Conservation (phyloP, 2,329 filamentous ascomycete species). For the Colletotrichum sp. region DNA sequence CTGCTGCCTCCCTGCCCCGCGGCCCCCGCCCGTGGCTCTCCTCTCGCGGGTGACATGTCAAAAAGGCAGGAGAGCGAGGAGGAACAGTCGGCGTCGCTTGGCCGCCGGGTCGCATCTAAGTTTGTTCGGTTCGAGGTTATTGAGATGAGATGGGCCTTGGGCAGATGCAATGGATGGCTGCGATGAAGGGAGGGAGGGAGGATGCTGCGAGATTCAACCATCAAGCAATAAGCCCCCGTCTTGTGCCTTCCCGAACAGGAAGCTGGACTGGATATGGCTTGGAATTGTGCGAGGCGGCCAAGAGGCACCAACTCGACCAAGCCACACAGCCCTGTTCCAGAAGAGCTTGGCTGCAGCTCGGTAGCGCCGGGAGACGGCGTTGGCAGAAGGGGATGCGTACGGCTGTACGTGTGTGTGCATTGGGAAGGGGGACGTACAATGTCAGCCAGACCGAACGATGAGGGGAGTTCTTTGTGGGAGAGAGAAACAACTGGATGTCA, state of each 20-base stretch:
- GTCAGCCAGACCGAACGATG: neutral
- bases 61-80: neutral
- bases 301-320: constrained; percentile 3
- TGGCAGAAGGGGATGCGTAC: neutral
- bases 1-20: neutral
- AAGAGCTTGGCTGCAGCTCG: constrained; percentile 16
- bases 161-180: neutral
- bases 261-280: neutral
- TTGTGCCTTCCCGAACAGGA: constrained; percentile 6
- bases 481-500: neutral
- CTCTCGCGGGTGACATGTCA: neutral
- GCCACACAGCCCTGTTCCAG: constrained; percentile 16
- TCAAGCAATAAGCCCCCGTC: constrained; percentile 11
- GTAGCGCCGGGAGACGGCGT: constrained; percentile 7
- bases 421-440: neutral
- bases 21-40: neutral
- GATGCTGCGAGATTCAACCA: constrained; percentile 11
- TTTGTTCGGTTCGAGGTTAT: neutral
- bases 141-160: neutral
- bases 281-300: neutral
- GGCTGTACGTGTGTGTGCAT: neutral
- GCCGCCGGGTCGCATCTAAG: neutral
- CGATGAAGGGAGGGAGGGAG: neutral
- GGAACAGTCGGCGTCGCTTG: neutral
- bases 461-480: neutral